These are phyloP conservation scores for Penicillium flavigenum DNA, from an alignment of 495 filamentous ascomycete genomes.

Conservation along the genomic window DNA sequence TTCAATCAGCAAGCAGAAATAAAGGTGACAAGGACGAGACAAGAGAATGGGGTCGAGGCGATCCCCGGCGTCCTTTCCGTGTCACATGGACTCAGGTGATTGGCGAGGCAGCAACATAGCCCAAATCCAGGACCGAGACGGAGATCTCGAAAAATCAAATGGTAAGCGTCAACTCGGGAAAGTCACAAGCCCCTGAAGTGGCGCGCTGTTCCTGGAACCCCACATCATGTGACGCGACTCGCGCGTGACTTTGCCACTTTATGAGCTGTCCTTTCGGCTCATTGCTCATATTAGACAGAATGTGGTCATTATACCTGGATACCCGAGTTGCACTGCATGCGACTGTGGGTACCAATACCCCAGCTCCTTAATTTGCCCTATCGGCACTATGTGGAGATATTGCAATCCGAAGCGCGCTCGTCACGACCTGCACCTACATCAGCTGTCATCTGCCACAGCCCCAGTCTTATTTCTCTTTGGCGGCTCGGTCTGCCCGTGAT, in stretches of 20 bases:
- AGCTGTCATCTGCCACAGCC: slow-evolving; percentile 17
- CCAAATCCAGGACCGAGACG: neutral
- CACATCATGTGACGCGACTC: slow-evolving; percentile 25
- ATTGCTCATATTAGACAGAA: neutral
- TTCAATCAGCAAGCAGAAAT: neutral
- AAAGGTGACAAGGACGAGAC: neutral
- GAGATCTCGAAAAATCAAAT: neutral
- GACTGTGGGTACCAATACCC: neutral
- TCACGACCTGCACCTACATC: slow-evolving; percentile 7
- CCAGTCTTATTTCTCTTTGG: slow-evolving; percentile 13
- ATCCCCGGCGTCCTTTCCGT: neutral
- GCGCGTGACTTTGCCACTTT: slow-evolving; percentile 29
- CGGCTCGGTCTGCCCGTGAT: slow-evolving; percentile 17
- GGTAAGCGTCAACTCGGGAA: slow-evolving; percentile 12
- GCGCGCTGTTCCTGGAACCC: slow-evolving; percentile 16
- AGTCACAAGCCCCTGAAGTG: slow-evolving; percentile 22
- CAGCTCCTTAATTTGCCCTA: neutral
- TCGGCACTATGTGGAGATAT: slow-evolving; percentile 3
- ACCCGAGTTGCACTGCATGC: neutral
- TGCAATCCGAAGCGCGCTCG: slow-evolving; percentile 14
- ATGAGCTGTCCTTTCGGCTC: slow-evolving; percentile 8
- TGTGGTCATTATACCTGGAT: neutral
- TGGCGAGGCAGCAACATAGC: neutral
- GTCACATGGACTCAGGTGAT: slow-evolving; percentile 12
- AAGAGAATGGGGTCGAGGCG: neutral